Percentiles rank a stretch among this genome's conserved stretches.
Evolutionary conservation across 345 rosid genomes (phyloP).

Genomic region (Eucalyptus rudis): DNA sequence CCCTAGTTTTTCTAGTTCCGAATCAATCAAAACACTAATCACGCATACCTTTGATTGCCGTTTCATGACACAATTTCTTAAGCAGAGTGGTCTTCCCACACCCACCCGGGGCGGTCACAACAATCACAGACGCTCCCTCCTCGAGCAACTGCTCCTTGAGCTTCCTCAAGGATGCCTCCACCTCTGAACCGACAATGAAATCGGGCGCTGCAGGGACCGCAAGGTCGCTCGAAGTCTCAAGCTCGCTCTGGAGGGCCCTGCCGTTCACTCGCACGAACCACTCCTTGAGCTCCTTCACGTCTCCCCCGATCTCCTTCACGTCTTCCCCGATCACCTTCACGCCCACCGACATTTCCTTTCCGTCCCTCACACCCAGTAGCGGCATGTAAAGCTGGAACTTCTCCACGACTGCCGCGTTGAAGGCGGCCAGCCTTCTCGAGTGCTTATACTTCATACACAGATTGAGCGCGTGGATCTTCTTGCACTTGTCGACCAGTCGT

Average conservation of each 20-base stretch:
- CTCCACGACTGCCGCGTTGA: background rate
- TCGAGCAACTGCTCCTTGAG: background rate
- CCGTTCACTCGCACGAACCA: background rate
- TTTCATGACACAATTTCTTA: background rate
- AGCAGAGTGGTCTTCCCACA: slow-evolving; percentile 3
- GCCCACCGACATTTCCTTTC: background rate
- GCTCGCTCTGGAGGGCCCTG: background rate
- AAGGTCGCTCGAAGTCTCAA: background rate
- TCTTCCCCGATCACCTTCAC: background rate
- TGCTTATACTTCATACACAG: background rate
- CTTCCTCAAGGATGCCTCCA: background rate
- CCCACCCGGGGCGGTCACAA: background rate
- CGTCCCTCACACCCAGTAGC: background rate
- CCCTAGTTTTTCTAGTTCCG: background rate
- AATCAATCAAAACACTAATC: background rate
- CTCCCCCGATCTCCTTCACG: background rate
- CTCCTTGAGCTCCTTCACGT: background rate
- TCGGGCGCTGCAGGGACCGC: background rate
- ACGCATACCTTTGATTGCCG: background rate
- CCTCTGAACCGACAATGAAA: background rate
- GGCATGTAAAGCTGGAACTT: background rate
- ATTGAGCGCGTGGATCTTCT: background rate
- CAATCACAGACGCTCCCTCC: background rate
- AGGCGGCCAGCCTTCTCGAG: background rate
- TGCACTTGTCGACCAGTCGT: background rate